Base-by-base conservation (phyloP, 768 basidiomycete species). In the Paxillus ammoniavirescens region DNA sequence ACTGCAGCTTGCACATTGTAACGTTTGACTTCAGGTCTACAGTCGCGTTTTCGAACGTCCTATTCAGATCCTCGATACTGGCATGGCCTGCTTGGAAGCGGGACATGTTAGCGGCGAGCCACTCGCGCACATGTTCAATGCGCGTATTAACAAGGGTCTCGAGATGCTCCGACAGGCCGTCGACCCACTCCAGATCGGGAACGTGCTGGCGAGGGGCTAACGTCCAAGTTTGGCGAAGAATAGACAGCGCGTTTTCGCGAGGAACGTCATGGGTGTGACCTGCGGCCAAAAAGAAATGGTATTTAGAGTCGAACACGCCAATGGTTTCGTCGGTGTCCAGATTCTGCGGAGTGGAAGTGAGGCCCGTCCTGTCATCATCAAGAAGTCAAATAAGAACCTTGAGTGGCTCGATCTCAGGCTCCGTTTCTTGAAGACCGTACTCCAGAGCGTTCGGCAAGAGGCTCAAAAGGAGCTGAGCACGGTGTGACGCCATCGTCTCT, bases 1-100 rank as follows among this genome's bases (percentile, higher is more conserved):
- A 84, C 53, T 74, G 70, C 44, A 71, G 59, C 31, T 71, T 72
- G 63, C 82, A 84, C 8, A 82, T 65, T 51, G 78, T 73, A 0
- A 77, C 63, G 42, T 70, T 75, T 13, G 71, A 64, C 49, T 71
- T 75, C 54, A 83, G 57, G 26, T 77, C 76, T 0, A 81, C 72
- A 8, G 64, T 62, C 9, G 70, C 54, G 5, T 52, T 70, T n/a
- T 78, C 73, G 45, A 79, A 74, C 2, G 64, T 56, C 38, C 80
- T 67, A 6, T 68, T 68, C 5, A 83, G 58, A 2, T 66, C 65
- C 18, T 73, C 73, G n/a, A 82, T 70, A 37, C 72, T 73, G 1
- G 79, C 68, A 54, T 78, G 67, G 15, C 65, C 65, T 5, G 54
- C 49, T 45, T 72, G 70, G 64, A 82, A 82, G 4, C 79, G 67